Evolutionary conservation across 768 basidiomycete genomes (phyloP).

Genomic region (Suillus subluteus): DNA sequence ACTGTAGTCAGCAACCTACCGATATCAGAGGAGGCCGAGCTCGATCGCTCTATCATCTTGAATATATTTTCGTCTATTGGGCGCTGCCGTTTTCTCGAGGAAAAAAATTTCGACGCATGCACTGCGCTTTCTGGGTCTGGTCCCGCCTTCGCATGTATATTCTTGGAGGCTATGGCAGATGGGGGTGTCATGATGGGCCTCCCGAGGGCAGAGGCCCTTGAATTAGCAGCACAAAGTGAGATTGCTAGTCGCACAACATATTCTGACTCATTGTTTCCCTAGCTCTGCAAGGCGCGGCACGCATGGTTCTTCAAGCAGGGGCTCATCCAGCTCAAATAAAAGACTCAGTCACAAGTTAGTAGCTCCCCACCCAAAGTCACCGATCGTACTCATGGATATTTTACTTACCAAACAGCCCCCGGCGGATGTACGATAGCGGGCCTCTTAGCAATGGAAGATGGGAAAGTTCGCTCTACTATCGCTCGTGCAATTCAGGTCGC

Average conservation of each 20-base stretch:
- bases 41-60: conserved; percentile 73
- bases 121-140: conserved; percentile 96
- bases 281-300: conserved; percentile 96
- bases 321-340: conserved; percentile 95
- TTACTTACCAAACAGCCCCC: conserved; percentile 62
- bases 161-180: conserved; percentile 98
- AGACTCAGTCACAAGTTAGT: conserved; percentile 94
- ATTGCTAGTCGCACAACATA: neutral
- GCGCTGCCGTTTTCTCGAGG: conserved; percentile 92
- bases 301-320: conserved; percentile 91
- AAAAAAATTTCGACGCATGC: conserved; percentile 98
- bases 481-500: conserved; percentile 94
- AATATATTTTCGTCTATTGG: conserved; percentile 98
- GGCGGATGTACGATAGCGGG: conserved; percentile 99
- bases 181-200: conserved; percentile 99
- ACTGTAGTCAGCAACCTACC: conserved; percentile 85
- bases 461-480: conserved; percentile 89
- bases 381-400: conserved; percentile 10
- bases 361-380: neutral
- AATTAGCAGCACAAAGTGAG: conserved; percentile 94
- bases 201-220: conserved; percentile 90
- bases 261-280: conserved; percentile 12
- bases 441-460: conserved; percentile 93
- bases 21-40: conserved; percentile 47
- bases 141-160: conserved; percentile 95